Base-by-base conservation (phyloP, 768 basidiomycete species). In the Mycena pura region DNA sequence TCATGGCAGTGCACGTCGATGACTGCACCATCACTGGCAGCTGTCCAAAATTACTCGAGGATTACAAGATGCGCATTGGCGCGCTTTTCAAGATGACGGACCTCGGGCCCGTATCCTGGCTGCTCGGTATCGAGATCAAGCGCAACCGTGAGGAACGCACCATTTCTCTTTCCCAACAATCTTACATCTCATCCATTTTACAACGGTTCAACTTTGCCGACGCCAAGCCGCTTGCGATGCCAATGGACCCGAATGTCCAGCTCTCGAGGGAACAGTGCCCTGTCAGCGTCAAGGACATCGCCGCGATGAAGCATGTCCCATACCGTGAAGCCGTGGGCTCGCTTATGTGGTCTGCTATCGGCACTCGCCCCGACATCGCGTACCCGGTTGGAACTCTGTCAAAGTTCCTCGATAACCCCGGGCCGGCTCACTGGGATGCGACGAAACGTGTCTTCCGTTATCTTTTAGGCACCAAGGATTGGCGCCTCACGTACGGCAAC, bases 121-220 rank as follows among this genome's bases (percentile, higher is more conserved):
- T 74, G 2, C 64, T 77, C 7, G 68, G 74, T 5, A 67, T 76
- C 7, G 24, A 65, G 27, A 56, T n/a, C n/a, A n/a, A n/a, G n/a
- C n/a, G n/a, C n/a, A n/a, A n/a, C n/a, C n/a, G n/a, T n/a, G n/a
- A n/a, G n/a, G n/a, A n/a, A n/a, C n/a, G n/a, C n/a, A n/a, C n/a
- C n/a, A n/a, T n/a, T n/a, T n/a, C n/a, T n/a, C 38, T 73, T 8
- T 58, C 45, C 49, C 74, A 78, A 43, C 14, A 34, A 3, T 54
- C 63, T 0, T 74, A 72, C 29, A 68, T 72, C 19, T 31, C 63
- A 1, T 38, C 39, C n/a, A 63, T 73, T 17, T 46, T 69, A n/a
- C 24, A 54, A 17, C 31, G 48, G 1, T 69, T 70, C 44, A 62
- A 65, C 9, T 57, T 68, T 40, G 19, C 52, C 8, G 56, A 69